phyloP scores from a whole-genome alignment of 805 yeast genomes.

The Kodamaea neixiangensis region DNA sequence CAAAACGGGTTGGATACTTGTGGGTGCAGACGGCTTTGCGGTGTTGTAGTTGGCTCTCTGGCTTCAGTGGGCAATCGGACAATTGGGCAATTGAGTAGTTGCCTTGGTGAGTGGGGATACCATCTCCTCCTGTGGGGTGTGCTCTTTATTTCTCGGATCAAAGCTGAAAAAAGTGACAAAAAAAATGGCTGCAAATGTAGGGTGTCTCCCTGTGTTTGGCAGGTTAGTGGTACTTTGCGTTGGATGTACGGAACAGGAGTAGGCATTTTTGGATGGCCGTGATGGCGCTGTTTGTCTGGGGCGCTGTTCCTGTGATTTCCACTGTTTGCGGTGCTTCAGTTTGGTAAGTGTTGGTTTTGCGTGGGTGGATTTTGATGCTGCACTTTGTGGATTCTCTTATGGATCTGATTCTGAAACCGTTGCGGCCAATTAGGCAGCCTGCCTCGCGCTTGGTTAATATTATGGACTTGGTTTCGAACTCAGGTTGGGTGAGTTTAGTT shows the following conservation, averaged over 20 bases:
- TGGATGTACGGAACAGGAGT: not conserved
- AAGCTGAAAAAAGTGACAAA: not conserved
- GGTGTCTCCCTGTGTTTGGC: not conserved
- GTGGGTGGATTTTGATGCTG: not conserved
- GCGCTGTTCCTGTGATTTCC: not conserved
- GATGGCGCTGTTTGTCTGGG: not conserved
- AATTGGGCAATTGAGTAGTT: not conserved
- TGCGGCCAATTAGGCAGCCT: not conserved
- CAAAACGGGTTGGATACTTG: too few species aligned
- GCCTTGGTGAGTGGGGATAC: too few species aligned
- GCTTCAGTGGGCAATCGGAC: too few species aligned
- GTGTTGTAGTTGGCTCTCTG: too few species aligned
- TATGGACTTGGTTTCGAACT: not conserved
- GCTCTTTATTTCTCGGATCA: not conserved
- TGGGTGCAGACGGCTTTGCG: too few species aligned
- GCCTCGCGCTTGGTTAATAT: not conserved
- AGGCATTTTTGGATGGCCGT: not conserved
- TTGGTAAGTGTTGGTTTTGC: not conserved
- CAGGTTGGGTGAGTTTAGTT: not conserved
- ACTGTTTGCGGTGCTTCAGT: not conserved
- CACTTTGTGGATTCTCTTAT: not conserved
- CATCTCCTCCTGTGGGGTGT: not conserved
- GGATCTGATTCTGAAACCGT: not conserved
- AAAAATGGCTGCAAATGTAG: not conserved
- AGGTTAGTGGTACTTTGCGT: not conserved